These are phyloP conservation scores for Teratosphaeria zuluensis DNA, from an alignment of 2,329 filamentous ascomycete species.

Conservation along the genomic window DNA sequence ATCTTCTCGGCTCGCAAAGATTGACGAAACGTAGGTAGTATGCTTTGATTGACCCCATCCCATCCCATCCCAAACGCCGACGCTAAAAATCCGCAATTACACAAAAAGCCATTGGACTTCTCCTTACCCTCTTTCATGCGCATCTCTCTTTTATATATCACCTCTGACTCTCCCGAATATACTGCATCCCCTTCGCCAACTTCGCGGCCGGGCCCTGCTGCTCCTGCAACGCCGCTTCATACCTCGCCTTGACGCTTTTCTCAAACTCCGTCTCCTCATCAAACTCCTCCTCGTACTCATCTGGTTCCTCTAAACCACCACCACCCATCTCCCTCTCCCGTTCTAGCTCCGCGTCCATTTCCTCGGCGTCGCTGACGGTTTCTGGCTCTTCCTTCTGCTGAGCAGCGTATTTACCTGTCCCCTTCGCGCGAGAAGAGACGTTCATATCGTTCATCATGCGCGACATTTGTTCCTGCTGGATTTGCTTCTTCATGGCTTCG, in stretches of 20 bases:
- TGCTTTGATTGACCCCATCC: too few species aligned
- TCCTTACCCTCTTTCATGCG: too few species aligned
- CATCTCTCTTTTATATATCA: too few species aligned
- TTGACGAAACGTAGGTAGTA: too few species aligned
- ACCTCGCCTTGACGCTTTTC: slow-evolving; percentile 63
- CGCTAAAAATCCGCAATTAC: too few species aligned
- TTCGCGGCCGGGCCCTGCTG: slow-evolving; percentile 2
- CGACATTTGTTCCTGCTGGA: slow-evolving; percentile 71
- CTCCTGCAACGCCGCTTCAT: slow-evolving; percentile 62
- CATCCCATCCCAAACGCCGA: too few species aligned
- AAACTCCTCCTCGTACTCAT: slow-evolving; percentile 38
- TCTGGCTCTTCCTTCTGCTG: slow-evolving; percentile 39
- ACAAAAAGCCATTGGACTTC: too few species aligned
- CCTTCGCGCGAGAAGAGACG: slow-evolving; percentile 38
- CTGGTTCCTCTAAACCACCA: slow-evolving; percentile 38
- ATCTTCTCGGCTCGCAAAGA: too few species aligned
- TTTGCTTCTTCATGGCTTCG: slow-evolving; percentile 61
- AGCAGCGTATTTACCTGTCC: slow-evolving; percentile 21
- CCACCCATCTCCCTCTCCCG: slow-evolving; percentile 37
- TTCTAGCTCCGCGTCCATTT: slow-evolving; percentile 41
- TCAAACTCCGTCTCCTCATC: slow-evolving; percentile 50
- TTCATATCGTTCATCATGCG: slow-evolving; percentile 94
- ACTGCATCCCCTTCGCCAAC: slow-evolving; percentile 2
- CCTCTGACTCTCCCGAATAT: slow-evolving; percentile 10
- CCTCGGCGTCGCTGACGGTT: slow-evolving; percentile 43